Evolutionary conservation across 306 rosid species (phyloP).

Genomic region (Cucumis melo): DNA sequence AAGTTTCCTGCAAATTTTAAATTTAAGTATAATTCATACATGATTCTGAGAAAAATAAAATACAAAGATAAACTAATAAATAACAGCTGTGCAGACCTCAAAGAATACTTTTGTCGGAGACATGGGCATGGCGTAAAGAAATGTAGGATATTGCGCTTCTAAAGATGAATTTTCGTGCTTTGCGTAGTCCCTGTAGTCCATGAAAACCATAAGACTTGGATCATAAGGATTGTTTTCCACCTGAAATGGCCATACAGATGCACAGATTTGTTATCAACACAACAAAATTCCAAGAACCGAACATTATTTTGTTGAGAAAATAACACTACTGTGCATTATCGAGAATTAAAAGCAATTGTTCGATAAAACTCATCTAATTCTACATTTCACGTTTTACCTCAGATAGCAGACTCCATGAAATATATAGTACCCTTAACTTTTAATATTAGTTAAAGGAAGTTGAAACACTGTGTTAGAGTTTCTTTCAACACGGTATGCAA

Average conservation of each 20-base stretch:
- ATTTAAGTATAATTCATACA: constrained; percentile 7
- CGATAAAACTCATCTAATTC: background rate
- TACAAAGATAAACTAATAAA: constrained; percentile 3
- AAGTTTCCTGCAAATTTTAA: constrained; percentile 65
- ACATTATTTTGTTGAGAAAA: background rate
- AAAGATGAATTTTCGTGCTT: constrained; percentile 38
- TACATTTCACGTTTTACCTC: background rate
- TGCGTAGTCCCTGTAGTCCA: constrained; percentile 88
- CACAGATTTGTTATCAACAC: background rate
- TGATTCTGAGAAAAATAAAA: constrained; percentile 7
- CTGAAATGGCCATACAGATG: constrained; percentile 30
- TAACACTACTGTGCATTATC: background rate
- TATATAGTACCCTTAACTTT: background rate
- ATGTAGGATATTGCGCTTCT: constrained; percentile 77
- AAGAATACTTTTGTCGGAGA: constrained; percentile 79
- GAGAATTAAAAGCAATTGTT: background rate
- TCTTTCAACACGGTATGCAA: background rate
- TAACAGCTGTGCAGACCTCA: constrained; percentile 49
- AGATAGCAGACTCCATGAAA: background rate
- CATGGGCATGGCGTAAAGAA: constrained; percentile 95
- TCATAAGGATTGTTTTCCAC: constrained; percentile 90
- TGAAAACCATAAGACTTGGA: constrained; percentile 91
- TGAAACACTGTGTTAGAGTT: background rate
- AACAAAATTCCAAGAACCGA: background rate
- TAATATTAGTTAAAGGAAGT: too few relatives aligned